These are phyloP conservation scores for Ricinus communis DNA, from an alignment of 345 rosid species.

Conservation along the genomic window DNA sequence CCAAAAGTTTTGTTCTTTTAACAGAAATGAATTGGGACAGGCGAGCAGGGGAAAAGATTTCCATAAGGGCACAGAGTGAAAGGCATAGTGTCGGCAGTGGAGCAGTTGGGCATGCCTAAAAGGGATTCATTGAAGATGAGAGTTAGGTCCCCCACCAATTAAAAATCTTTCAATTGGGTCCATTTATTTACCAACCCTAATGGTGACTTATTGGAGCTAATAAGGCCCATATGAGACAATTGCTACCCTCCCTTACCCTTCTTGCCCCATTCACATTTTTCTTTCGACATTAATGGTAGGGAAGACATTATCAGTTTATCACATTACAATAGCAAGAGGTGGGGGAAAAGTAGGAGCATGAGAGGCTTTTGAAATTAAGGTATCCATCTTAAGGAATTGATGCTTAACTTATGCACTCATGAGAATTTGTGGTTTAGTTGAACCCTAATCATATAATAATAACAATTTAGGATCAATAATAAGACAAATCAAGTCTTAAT, in stretches of 20 bases:
- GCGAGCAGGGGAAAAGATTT: no score
- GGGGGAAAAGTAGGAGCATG: neutral
- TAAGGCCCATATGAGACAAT: conserved; percentile 32
- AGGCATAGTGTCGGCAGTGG: neutral
- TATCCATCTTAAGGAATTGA: no score
- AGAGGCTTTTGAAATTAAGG: no score
- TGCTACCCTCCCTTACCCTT: neutral
- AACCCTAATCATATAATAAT: neutral
- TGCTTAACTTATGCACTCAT: no score
- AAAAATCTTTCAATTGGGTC: conserved; percentile 10
- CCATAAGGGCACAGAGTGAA: no score
- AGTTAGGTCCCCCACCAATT: conserved; percentile 1
- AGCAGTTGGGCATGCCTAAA: conserved; percentile 24
- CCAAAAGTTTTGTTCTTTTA: no score
- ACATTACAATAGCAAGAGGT: no score
- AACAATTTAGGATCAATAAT: neutral
- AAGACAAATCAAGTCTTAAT: conserved; percentile 1
- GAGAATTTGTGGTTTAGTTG: neutral
- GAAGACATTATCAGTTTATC: neutral
- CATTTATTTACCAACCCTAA: conserved; percentile 15
- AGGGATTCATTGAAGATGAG: neutral
- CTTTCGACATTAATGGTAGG: neutral
- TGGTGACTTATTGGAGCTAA: neutral
- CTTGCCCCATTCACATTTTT: neutral
- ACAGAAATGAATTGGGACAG: no score